Percentiles rank a stretch among this genome's conserved stretches.
phyloP scores from a whole-genome alignment of 169 alveolate species.

The Cyclospora cayetanensis region DNA sequence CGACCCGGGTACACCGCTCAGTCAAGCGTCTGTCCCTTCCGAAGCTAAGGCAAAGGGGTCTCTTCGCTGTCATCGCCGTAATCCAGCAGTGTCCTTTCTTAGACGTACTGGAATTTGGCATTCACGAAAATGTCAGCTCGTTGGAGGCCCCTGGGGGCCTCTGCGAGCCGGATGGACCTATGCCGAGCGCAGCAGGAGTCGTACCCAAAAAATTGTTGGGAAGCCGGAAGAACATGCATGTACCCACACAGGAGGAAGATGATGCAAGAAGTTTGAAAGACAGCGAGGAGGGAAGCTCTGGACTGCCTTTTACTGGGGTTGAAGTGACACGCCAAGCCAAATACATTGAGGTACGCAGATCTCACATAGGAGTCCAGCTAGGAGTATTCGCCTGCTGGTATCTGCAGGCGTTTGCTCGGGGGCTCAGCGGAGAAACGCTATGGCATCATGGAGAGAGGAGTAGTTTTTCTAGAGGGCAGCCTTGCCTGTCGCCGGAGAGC shows the following conservation, averaged over 20 bases:
- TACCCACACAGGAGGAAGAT: background rate
- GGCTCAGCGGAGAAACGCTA: too few relatives aligned
- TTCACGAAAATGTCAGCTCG: background rate
- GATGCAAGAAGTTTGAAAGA: background rate
- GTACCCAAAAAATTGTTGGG: background rate
- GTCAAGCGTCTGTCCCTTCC: background rate
- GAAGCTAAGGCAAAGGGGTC: background rate
- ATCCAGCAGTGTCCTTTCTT: background rate
- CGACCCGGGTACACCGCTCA: background rate
- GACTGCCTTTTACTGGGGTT: background rate
- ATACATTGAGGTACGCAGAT: background rate
- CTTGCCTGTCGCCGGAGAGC: too few relatives aligned
- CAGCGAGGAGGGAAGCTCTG: background rate
- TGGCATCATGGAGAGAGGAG: too few relatives aligned
- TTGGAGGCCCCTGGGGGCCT: background rate
- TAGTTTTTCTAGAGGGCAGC: too few relatives aligned
- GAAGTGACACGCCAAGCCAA: background rate
- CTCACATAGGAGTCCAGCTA: too few relatives aligned
- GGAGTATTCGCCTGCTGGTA: too few relatives aligned
- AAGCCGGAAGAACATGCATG: background rate
- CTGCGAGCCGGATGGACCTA: background rate
- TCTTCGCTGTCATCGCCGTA: background rate
- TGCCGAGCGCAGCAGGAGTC: background rate
- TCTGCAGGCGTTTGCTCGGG: too few relatives aligned
- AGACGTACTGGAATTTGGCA: background rate